phyloP scores from a whole-genome alignment of 2,329 filamentous ascomycete genomes.

The Penicillium sp. region DNA sequence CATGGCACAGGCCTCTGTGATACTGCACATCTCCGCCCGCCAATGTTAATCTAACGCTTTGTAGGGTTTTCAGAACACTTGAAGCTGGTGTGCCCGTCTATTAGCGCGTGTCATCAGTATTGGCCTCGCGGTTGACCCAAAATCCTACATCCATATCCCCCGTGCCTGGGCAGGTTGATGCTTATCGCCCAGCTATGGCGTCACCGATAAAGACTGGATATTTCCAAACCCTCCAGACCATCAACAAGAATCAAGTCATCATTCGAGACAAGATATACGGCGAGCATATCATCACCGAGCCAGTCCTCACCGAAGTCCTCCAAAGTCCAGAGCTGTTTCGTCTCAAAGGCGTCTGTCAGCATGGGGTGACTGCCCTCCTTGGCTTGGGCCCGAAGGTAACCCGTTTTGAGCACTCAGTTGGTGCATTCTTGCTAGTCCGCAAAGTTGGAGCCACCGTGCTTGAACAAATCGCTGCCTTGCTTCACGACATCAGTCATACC shows the following conservation, averaged over 20 bases:
- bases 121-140: background rate
- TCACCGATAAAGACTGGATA: conserved; percentile 3
- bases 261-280: conserved; percentile 41
- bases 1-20: background rate
- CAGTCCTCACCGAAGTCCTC: conserved; percentile 39
- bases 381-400: conserved; percentile 36
- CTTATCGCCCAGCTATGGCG: background rate
- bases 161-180: background rate
- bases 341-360: conserved; percentile 38
- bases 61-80: background rate
- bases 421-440: conserved; percentile 41
- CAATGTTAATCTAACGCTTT: background rate
- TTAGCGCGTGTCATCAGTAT: background rate
- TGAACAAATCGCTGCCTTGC: conserved; percentile 41
- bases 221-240: conserved; percentile 21
- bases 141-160: background rate
- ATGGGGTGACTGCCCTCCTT: conserved; percentile 39
- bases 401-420: conserved; percentile 43
- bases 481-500: conserved; percentile 44
- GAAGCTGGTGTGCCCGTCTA: too few relatives aligned
- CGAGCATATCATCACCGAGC: conserved; percentile 33
- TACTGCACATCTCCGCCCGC: background rate
- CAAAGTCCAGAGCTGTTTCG: conserved; percentile 33
- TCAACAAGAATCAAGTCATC: conserved; percentile 15
- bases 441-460: conserved; percentile 34